These are phyloP conservation scores for Arxiozyma bovina DNA, from an alignment of 1,139 yeast species.

Conservation along the genomic window DNA sequence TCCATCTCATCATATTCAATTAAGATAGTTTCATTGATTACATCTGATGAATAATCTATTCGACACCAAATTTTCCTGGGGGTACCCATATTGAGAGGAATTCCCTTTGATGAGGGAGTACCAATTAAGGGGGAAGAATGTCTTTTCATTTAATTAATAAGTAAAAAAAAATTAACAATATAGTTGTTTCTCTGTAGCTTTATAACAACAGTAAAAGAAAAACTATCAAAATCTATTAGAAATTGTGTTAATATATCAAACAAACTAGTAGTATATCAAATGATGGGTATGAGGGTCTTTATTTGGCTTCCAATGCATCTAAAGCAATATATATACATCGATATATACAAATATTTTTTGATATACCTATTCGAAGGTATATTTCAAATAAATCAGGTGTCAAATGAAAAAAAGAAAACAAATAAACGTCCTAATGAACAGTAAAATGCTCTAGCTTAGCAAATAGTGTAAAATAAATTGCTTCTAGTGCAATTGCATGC, in stretches of 20 bases:
- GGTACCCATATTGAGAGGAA: conserved; percentile 4
- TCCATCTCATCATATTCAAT: conserved; percentile 23
- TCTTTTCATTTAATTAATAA: conserved; percentile 1
- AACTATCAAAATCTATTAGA: no score
- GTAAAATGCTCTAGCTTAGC: neutral
- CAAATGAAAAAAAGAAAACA: neutral
- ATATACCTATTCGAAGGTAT: neutral
- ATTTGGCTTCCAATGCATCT: neutral
- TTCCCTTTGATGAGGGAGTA: conserved; percentile 1
- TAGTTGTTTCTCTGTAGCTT: neutral
- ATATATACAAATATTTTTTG: neutral
- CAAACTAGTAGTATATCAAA: neutral
- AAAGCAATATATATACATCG: neutral
- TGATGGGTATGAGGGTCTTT: neutral
- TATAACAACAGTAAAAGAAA: neutral
- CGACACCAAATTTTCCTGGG: conserved; percentile 20
- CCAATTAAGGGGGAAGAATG: neutral
- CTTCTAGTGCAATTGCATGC: neutral
- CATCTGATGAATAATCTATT: conserved; percentile 15
- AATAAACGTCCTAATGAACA: neutral
- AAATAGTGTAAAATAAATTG: no score
- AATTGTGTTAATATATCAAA: neutral
- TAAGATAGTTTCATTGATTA: conserved; percentile 20
- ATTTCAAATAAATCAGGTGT: no score
- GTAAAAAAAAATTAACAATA: no score